Evolutionary conservation across 805 yeast genomes (phyloP), one percentile per base, ranked within the genome.

Genomic region (Saccharomycopsis malanga): DNA sequence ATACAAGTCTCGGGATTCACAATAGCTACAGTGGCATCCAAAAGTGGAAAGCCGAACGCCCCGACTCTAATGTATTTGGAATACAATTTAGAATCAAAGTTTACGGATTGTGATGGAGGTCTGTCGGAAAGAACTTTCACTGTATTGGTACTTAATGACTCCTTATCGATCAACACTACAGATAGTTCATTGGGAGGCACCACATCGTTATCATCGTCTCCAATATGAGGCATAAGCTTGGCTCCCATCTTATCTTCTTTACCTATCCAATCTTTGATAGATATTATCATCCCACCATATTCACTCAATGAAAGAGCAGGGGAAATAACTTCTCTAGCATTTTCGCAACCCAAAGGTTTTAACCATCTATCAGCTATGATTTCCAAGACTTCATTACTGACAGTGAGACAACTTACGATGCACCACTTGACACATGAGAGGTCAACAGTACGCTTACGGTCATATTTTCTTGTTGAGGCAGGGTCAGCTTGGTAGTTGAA

Each of bases 251-350:
- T 75, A 18, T 81, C 85, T 46, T 76, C 76, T 3, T 76, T 76
- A 3, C 87, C 88, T 14, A 89, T 67, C 87, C 96, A 91, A 62
- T 93, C 99, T 54, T 95, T 73, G 73, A 88, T 76, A 1, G 97
- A 79, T 4, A 93, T 79, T 10, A 89, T 88, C 77, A 91, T 86
- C 2, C 99, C 99, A 29, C 98, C 98, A 58, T 88, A 94, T 60
- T 93, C 98, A 54, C 85, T 78, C 42, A 93, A 67, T 0, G 96
- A 84, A 38, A 93, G 69, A 70, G 93, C 75, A 0, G 99, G 99
- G 0, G 95, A 81, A 24, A 88, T 82, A 3, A 87, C 85, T 44
- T 78, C 76, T 32, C 83, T 73, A 0, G 95, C 82, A 45, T 75
- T 76, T 46, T 70, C 74, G 58, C 95, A 87, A 0, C 98, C 98